Conservation (phyloP, 805 yeast species). For the Ogataea minuta region DNA sequence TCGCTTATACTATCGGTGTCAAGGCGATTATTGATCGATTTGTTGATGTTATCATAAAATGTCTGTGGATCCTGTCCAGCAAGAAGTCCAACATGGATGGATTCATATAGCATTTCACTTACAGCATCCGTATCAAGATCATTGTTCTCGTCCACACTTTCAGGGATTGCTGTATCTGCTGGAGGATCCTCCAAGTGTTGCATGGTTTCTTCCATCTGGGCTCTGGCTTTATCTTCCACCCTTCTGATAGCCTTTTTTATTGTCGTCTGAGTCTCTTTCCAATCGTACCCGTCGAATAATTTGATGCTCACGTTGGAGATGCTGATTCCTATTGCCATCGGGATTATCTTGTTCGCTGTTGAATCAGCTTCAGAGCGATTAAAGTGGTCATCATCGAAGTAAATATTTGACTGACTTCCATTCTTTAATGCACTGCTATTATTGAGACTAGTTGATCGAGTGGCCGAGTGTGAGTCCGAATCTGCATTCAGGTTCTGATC, state of each 20-base stretch:
- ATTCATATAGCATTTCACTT: slow-evolving; percentile 70
- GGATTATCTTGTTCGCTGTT: slow-evolving; percentile 20
- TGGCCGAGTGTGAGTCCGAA: slow-evolving; percentile 14
- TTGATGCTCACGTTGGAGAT: slow-evolving; percentile 43
- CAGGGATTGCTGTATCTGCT: slow-evolving; percentile 10
- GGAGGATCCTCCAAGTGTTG: not conserved
- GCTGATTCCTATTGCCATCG: slow-evolving; percentile 33
- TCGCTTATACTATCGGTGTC: slow-evolving; percentile 13
- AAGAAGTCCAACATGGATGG: slow-evolving; percentile 69
- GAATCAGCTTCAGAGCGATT: slow-evolving; percentile 3
- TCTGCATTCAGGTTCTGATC: slow-evolving; percentile 18
- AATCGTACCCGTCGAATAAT: slow-evolving; percentile 89
- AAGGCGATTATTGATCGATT: slow-evolving; percentile 23
- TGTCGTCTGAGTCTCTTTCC: slow-evolving; percentile 72
- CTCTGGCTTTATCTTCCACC: slow-evolving; percentile 49
- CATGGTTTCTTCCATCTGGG: slow-evolving; percentile 8
- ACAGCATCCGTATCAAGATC: slow-evolving; percentile 34
- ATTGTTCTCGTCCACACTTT: slow-evolving; percentile 13
- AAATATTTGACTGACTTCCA: slow-evolving; percentile 12
- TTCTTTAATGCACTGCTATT: slow-evolving; percentile 5
- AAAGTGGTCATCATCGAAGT: slow-evolving; percentile 27
- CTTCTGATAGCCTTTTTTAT: slow-evolving; percentile 64
- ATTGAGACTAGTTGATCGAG: slow-evolving; percentile 7
- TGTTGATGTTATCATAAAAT: slow-evolving; percentile 54
- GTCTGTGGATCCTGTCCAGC: slow-evolving; percentile 43